Percentiles rank a stretch among this genome's conserved stretches.
Conservation (phyloP, 495 filamentous ascomycete genomes). For the Pseudoneurospora amorphoporcata region DNA sequence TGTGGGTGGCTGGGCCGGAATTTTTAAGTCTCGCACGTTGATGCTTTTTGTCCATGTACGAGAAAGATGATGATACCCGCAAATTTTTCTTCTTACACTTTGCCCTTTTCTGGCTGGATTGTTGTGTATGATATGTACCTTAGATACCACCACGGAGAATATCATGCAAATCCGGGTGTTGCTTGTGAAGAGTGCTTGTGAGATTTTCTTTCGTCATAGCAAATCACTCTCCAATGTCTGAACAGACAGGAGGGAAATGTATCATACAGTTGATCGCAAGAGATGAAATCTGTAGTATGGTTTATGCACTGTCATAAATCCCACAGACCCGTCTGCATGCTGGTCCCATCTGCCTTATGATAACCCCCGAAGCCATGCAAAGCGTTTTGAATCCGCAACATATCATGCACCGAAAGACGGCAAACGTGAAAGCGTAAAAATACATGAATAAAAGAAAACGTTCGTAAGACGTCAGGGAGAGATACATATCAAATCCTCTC, state of each 20-base stretch:
- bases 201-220: too few species aligned
- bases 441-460: background rate
- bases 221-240: too few species aligned
- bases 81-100: background rate
- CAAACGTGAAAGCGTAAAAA: background rate
- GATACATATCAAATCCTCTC: background rate
- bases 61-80: background rate
- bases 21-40: background rate
- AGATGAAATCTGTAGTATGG: background rate
- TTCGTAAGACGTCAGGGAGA: background rate
- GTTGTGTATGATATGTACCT: background rate
- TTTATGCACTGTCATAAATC: too few species aligned
- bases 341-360: too few species aligned
- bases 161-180: background rate
- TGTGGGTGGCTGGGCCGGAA: background rate
- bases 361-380: background rate
- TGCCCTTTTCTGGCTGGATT: background rate
- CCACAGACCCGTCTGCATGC: background rate
- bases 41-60: background rate
- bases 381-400: background rate
- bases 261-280: background rate
- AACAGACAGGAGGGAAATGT: background rate
- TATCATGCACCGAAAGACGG: background rate
- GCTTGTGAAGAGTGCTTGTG: background rate
- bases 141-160: background rate